Evolutionary conservation across 1,284 basidiomycete genomes (phyloP).

Genomic region (Papiliotrema fonsecae): DNA sequence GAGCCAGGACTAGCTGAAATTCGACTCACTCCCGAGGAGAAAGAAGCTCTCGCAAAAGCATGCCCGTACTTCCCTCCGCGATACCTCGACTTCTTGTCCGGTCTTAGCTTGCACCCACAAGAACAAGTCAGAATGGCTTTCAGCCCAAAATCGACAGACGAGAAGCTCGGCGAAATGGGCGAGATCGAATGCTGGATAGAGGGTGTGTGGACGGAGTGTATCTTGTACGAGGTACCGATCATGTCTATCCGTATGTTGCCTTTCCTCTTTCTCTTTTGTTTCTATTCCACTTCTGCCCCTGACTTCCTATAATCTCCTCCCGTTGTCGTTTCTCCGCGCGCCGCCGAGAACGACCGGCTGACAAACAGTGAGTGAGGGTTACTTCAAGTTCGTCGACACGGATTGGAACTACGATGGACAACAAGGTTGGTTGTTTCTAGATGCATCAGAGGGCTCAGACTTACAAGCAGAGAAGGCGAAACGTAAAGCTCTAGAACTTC

Average conservation of each 20-base stretch:
- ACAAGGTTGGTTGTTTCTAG: constrained; percentile 48
- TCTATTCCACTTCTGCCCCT: no score
- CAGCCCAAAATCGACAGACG: constrained; percentile 51
- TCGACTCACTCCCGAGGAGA: constrained; percentile 60
- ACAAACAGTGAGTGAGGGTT: constrained; percentile 49
- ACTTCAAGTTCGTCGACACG: constrained; percentile 59
- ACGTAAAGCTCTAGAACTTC: constrained; percentile 63
- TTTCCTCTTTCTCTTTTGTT: no score
- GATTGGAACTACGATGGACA: constrained; percentile 83
- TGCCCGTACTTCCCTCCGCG: constrained; percentile 71
- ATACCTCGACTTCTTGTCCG: constrained; percentile 72
- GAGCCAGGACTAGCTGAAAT: constrained; percentile 63
- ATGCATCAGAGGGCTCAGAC: background rate
- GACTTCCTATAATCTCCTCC: no score
- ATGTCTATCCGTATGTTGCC: constrained; percentile 81
- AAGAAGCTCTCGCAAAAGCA: constrained; percentile 59
- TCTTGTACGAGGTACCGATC: constrained; percentile 93
- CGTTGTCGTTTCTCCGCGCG: no score
- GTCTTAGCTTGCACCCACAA: constrained; percentile 70
- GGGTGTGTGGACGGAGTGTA: constrained; percentile 84
- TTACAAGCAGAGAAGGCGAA: constrained; percentile 57
- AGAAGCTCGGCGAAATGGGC: constrained; percentile 62
- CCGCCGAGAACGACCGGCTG: background rate
- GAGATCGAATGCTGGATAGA: constrained; percentile 65
- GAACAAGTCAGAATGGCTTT: constrained; percentile 70